Evolutionary conservation across 768 basidiomycete species (phyloP), one percentile per base, ranked within the genome.

Genomic region (Russula dissimulans): DNA sequence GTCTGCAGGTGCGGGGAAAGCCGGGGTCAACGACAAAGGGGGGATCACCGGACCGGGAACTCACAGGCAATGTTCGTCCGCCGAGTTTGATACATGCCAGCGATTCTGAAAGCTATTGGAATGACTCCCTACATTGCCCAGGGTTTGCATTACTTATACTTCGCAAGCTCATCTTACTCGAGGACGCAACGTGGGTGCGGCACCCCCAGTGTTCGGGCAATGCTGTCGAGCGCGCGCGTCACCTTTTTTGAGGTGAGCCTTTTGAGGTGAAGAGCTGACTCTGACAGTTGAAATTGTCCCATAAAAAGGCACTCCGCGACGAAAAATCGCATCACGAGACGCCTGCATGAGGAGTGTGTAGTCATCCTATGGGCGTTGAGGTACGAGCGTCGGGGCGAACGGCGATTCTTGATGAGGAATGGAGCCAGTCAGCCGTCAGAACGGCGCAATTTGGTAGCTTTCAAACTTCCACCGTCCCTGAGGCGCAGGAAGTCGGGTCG

Each of bases 31-130:
- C n/a, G 5, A 8, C 34, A 36, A 38, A 6, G 32, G 11, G 2
- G 11, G n/a, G n/a, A 12, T 50, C 5, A 17, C 11, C 7, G 36
- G 10, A 18, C 36, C 5, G 22, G 44, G 48, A 9, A 62, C 62
- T 14, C 9, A 64, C 62, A 64, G 5, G 62, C 54, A 38, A 64
- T 32, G 60, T 64, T 64, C n/a, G 62, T 64, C 22, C 34, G 22
- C 22, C 22, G 22, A 1, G 22, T 47, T 8, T 48, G 54, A 45
- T 53, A 56, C 62, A 64, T 63, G 31, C 22, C 22, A 26, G 22
- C 22, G 22, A 26, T 39, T 51, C 44, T 39, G 31, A 46, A 53
- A 47, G 34, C 34, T 36, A 22, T 34, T 44, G 3, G 41, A 22
- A 17, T 26, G 31, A 10, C 12, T n/a, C 48, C 36, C 36, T 17